phyloP scores from a whole-genome alignment of 2,329 filamentous ascomycete species.

The Diatrype stigma region DNA sequence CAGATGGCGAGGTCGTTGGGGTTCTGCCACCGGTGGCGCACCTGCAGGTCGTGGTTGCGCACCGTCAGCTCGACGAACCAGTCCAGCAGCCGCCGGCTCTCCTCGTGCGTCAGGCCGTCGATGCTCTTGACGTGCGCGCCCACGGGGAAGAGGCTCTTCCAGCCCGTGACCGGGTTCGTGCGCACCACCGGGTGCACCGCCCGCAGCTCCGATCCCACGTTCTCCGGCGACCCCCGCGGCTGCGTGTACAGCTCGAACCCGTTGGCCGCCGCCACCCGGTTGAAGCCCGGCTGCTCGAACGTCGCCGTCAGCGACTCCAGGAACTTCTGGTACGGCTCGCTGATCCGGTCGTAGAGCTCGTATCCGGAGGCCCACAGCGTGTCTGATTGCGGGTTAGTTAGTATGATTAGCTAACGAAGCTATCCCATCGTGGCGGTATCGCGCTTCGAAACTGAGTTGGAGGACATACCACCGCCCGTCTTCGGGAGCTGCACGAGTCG shows the following conservation, averaged over 20 bases:
- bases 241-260: constrained; percentile 41
- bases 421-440: no score
- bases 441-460: constrained; percentile 30
- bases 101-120: constrained; percentile 50
- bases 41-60: constrained; percentile 55
- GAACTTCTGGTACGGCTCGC: constrained; percentile 41
- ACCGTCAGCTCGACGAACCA: constrained; percentile 47
- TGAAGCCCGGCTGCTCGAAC: constrained; percentile 45
- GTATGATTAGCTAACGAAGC: no score
- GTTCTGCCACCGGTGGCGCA: constrained; percentile 47
- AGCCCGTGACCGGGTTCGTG: constrained; percentile 57
- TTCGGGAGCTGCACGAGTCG: constrained; percentile 44
- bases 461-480: constrained; percentile 34
- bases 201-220: constrained; percentile 47
- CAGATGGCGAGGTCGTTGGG: constrained; percentile 58
- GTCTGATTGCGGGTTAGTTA: not conserved
- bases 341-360: constrained; percentile 53
- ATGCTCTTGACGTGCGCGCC: constrained; percentile 39
- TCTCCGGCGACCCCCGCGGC: constrained; percentile 51
- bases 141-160: constrained; percentile 46
- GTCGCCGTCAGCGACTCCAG: constrained; percentile 47
- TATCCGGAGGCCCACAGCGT: constrained; percentile 45
- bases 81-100: constrained; percentile 46
- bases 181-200: constrained; percentile 52
- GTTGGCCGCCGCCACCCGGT: constrained; percentile 43